Evolutionary conservation across 805 yeast species (phyloP).

Genomic region (Yarrowia porcina): DNA sequence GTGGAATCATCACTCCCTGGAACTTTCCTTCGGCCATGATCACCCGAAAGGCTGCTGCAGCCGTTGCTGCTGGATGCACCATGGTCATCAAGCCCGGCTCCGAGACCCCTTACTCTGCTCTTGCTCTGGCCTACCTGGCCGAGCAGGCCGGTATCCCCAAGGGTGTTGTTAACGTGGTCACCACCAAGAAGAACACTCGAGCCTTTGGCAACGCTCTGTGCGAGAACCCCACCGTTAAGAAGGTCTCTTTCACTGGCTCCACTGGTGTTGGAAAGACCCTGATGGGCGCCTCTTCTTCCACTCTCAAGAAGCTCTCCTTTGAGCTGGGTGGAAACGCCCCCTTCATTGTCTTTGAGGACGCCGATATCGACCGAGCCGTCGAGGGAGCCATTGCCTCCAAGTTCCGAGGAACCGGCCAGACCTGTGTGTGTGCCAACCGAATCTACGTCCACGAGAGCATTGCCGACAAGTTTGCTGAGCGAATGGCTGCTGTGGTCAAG

Average conservation of each 20-base stretch:
- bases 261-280: conserved; percentile 68
- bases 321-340: conserved; percentile 86
- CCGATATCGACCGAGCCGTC: conserved; percentile 62
- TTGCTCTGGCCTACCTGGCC: conserved; percentile 60
- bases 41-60: conserved; percentile 70
- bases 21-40: conserved; percentile 81
- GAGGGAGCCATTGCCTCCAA: conserved; percentile 64
- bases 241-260: conserved; percentile 76
- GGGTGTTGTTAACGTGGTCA: conserved; percentile 63
- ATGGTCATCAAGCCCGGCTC: conserved; percentile 73
- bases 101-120: conserved; percentile 71
- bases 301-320: conserved; percentile 66
- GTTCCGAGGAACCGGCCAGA: conserved; percentile 75
- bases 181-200: conserved; percentile 40
- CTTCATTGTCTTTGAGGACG: conserved; percentile 69
- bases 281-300: conserved; percentile 55
- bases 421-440: conserved; percentile 78
- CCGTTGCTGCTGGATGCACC: conserved; percentile 77
- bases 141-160: conserved; percentile 67
- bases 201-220: conserved; percentile 56
- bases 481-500: conserved; percentile 47
- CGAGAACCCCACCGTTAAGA: conserved; percentile 54
- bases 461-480: conserved; percentile 58
- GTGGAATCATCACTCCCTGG: conserved; percentile 81
- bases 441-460: conserved; percentile 60